A percentile compares a stretch with the other conserved stretches of the same genome.
Evolutionary conservation across 306 rosid species (phyloP).

Genomic region (Hippophae rhamnoides): DNA sequence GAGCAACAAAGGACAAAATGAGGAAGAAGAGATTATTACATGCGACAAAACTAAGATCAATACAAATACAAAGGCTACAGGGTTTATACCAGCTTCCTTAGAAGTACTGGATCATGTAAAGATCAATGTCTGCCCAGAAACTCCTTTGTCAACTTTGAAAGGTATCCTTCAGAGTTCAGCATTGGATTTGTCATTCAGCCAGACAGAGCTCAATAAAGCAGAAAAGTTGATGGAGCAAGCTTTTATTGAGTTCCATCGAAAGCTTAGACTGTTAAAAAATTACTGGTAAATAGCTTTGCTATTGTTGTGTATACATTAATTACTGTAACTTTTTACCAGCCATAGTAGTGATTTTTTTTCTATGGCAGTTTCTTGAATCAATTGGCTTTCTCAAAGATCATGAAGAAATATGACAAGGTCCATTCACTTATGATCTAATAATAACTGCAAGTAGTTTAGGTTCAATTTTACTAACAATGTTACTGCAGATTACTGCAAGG

Average conservation of each 20-base stretch:
- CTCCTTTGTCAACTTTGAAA: slow-evolving; percentile 48
- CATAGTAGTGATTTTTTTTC: no score
- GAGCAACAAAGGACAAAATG: slow-evolving; percentile 24
- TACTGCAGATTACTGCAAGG: slow-evolving; percentile 38
- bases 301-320: background rate
- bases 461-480: background rate
- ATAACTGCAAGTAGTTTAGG: no score
- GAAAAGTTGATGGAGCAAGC: slow-evolving; percentile 48
- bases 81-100: slow-evolving; percentile 37
- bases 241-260: slow-evolving; percentile 46
- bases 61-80: slow-evolving; percentile 4
- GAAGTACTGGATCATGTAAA: slow-evolving; percentile 48
- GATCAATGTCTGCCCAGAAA: slow-evolving; percentile 47
- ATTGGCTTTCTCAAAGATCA: slow-evolving; percentile 66
- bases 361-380: slow-evolving; percentile 55
- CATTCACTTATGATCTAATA: background rate
- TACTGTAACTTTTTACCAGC: no score
- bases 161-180: slow-evolving; percentile 31
- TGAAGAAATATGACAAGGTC: slow-evolving; percentile 85
- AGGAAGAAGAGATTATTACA: slow-evolving; percentile 18
- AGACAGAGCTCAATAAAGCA: slow-evolving; percentile 43
- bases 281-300: slow-evolving; percentile 38
- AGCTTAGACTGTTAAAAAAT: slow-evolving; percentile 59
- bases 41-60: slow-evolving; percentile 8
- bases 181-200: slow-evolving; percentile 36